Conservation (phyloP, 2,329 filamentous ascomycete species). For the Pseudogymnoascus sp. region DNA sequence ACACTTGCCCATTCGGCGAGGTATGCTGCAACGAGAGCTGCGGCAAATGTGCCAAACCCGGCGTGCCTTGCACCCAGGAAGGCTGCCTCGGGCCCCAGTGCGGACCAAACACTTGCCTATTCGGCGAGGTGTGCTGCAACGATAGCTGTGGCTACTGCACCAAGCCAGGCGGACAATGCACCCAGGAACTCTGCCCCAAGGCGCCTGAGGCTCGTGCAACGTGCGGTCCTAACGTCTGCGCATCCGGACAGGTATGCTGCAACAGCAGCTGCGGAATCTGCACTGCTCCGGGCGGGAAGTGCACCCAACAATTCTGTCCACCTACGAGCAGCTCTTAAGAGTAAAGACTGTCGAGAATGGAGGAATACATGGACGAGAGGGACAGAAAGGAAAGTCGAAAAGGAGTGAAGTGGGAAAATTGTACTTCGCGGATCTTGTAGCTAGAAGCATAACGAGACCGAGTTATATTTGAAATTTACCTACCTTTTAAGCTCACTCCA, state of each 20-base stretch:
- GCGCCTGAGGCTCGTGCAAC: background rate
- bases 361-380: background rate
- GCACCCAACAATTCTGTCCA: background rate
- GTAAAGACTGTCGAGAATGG: background rate
- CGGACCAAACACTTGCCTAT: background rate
- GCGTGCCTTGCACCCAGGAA: conserved; percentile 13
- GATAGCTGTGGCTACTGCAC: background rate
- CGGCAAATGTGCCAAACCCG: conserved; percentile 16
- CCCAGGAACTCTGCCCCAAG: background rate
- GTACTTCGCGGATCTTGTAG: background rate
- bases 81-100: conserved; percentile 11
- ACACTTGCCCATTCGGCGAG: conserved; percentile 11
- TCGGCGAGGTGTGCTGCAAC: background rate
- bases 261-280: background rate
- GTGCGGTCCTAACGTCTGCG: background rate
- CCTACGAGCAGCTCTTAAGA: background rate
- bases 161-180: background rate
- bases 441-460: background rate
- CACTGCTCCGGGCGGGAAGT: background rate
- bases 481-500: background rate
- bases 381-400: background rate
- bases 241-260: background rate
- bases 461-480: background rate
- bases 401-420: background rate
- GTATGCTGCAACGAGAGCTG: conserved; percentile 21